Percentiles rank a stretch among this genome's conserved stretches.
Evolutionary conservation across 2,329 filamentous ascomycete genomes (phyloP).

Genomic region (Paramyrothecium roridum): DNA sequence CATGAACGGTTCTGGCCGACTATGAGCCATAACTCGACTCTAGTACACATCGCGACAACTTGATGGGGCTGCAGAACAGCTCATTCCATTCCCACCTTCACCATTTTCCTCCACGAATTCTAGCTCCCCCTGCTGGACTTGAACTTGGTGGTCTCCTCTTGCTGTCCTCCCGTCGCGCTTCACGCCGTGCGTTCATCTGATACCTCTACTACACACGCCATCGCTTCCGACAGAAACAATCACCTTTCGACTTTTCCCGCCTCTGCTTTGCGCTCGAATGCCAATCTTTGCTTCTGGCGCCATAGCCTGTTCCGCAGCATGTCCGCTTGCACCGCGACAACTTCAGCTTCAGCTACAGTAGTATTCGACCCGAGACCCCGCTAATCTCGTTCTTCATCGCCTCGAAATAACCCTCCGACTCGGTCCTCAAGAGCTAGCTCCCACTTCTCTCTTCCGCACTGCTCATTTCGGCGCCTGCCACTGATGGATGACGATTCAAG

Average conservation of each 20-base stretch:
- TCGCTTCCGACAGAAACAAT: neutral
- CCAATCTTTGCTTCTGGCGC: neutral
- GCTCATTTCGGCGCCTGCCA: conserved; percentile 3
- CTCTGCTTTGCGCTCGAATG: neutral
- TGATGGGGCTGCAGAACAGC: neutral
- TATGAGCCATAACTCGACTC: neutral
- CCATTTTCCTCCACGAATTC: neutral
- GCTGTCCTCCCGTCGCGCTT: neutral
- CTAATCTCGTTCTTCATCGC: neutral
- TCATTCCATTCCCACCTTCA: neutral
- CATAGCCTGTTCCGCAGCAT: conserved; percentile 15
- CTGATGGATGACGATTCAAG: conserved; percentile 28
- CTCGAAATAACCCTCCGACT: too few species aligned
- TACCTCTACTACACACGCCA: neutral
- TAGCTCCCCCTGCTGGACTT: neutral
- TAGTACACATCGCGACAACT: neutral
- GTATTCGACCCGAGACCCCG: conserved; percentile 9
- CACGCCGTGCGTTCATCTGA: neutral
- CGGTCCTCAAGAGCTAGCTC: neutral
- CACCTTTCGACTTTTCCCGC: neutral
- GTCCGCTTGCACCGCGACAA: conserved; percentile 17
- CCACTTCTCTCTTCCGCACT: neutral
- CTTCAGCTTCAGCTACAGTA: conserved; percentile 14
- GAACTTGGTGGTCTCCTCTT: neutral
- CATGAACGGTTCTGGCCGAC: neutral